Evolutionary conservation across 1,139 yeast genomes (phyloP), one percentile per base, ranked within the genome.

Genomic region (Spencermartinsiella ligniputridi): DNA sequence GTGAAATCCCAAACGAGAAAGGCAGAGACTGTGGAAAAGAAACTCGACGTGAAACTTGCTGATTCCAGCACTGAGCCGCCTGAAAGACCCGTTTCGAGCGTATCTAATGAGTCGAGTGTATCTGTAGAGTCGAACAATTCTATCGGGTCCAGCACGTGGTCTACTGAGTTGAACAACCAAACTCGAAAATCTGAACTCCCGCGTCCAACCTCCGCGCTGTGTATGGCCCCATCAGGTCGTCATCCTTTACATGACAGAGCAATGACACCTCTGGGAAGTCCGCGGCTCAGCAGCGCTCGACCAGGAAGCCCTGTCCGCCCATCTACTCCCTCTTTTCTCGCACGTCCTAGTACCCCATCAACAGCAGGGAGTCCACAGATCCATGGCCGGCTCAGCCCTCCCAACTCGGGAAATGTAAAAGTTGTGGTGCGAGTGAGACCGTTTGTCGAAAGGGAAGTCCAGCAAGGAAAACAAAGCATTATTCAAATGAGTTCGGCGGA

Each of bases 351-450:
- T n/a, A 27, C 32, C 15, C 32, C 32, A 5, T 5, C 13, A 11
- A 27, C n/a, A 27, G 15, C 32, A 8, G 32, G 32, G 5, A 27
- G 15, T 27, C 32, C 32, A 5, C 6, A 11, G 9, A 22, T 11
- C 9, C 8, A 27, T 27, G 32, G 32, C 5, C 12, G 32, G 13
- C 15, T n/a, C 5, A 11, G 15, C 15, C 32, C 32, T 8, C 15
- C 32, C n/a, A 27, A n/a, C 15, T 27, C 32, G 8, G 64, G 66
- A n/a, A 66, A 66, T 45, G 61, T 68, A 41, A 64, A 62, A 46
- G 72, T 68, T 3, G 70, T 65, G 2, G 70, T 68, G 2, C 47
- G 72, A 40, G 68, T 61, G 8, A 51, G 72, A 18, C 72, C 72
- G 13, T 54, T 67, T 39, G 48, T 65, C 4, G 55, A 52, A 11